Evolutionary conservation across 202 grass and related monocot species (phyloP).

Genomic region (Hordeum pubiflorum): DNA sequence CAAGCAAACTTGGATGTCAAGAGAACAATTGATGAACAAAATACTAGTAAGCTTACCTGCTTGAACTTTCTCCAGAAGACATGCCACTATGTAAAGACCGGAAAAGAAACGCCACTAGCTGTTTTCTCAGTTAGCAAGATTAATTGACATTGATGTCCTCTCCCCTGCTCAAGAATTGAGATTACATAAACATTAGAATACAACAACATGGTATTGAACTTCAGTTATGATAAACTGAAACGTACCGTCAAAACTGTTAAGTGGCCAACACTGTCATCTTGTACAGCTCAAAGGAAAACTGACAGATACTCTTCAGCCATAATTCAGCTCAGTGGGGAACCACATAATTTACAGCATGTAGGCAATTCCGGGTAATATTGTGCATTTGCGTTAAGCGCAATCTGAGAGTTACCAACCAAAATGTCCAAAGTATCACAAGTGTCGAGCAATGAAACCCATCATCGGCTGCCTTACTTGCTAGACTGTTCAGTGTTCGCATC

Average conservation of each 20-base stretch:
- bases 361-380: constrained; percentile 8
- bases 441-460: constrained; percentile 19
- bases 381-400: constrained; percentile 9
- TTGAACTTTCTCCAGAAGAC: constrained; percentile 37
- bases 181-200: constrained; percentile 12
- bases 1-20: not conserved
- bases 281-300: constrained; percentile 4
- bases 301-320: constrained; percentile 15
- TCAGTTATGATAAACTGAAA: constrained; percentile 11
- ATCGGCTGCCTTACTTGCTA: constrained; percentile 10
- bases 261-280: constrained; percentile 13
- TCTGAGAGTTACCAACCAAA: not conserved
- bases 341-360: constrained; percentile 35
- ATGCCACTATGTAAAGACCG: not conserved
- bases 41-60: constrained; percentile 28
- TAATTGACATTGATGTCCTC: constrained; percentile 26
- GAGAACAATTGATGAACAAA: not conserved
- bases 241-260: constrained; percentile 42
- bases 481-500: constrained; percentile 10
- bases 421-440: constrained; percentile 10
- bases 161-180: constrained; percentile 31
- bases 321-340: constrained; percentile 12
- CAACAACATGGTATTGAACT: not conserved
- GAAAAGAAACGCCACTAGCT: constrained; percentile 24
- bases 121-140: constrained; percentile 31